These are phyloP conservation scores for Cinnamomum chago DNA, from an alignment of 164 flowering plant genomes.

Conservation along the genomic window DNA sequence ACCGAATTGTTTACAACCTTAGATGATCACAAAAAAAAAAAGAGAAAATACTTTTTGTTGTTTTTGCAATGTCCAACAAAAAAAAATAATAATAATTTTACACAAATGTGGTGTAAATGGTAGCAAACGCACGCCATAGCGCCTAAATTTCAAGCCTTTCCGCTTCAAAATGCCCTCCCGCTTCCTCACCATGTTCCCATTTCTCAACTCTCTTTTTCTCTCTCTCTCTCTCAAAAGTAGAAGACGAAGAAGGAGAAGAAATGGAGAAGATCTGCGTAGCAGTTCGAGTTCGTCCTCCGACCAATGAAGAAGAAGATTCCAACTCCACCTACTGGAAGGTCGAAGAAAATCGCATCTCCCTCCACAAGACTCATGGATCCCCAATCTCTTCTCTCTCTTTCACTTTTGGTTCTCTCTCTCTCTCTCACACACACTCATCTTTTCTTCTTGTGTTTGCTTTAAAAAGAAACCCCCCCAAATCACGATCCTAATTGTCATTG, in stretches of 20 bases:
- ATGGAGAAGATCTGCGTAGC: conserved; percentile 25
- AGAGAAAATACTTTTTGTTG: no score
- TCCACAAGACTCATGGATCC: conserved; percentile 21
- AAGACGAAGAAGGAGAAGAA: neutral
- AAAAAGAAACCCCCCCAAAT: neutral
- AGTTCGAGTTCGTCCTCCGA: conserved; percentile 18
- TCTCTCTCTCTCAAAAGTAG: neutral
- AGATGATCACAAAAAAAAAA: no score
- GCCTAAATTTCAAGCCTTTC: neutral
- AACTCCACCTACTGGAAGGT: conserved; percentile 58
- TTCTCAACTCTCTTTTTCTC: neutral
- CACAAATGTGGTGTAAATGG: neutral
- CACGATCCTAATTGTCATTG: neutral
- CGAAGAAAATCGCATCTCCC: conserved; percentile 75
- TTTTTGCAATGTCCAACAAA: no score
- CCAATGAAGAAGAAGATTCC: neutral
- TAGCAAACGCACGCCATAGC: neutral
- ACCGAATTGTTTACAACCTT: no score
- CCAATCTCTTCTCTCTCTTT: conserved; percentile 58
- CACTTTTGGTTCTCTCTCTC: conserved; percentile 54
- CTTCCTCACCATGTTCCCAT: neutral
- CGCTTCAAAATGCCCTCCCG: neutral
- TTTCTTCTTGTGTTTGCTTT: neutral
- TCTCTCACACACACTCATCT: neutral
- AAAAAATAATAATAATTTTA: no score